phyloP scores from a whole-genome alignment of 176 grass and related monocot genomes.

The Phragmites australis region DNA sequence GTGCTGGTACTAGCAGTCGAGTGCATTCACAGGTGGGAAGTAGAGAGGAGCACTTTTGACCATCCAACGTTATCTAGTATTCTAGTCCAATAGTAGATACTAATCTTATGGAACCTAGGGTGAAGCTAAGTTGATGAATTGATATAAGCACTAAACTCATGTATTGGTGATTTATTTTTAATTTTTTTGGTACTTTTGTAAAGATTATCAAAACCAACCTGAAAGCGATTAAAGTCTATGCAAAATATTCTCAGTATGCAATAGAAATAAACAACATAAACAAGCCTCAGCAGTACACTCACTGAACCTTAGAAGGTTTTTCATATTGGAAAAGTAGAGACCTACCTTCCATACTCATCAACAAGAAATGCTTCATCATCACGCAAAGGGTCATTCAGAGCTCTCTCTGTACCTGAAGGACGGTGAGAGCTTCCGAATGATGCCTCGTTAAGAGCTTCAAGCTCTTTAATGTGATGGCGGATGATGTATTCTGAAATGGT shows the following conservation, averaged over 20 bases:
- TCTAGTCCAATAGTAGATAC: not conserved
- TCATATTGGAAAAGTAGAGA: slow-evolving; percentile 14
- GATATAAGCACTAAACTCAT: slow-evolving; percentile 24
- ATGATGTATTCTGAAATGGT: slow-evolving; percentile 87
- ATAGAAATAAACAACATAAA: slow-evolving; percentile 36
- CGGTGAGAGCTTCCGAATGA: slow-evolving; percentile 76
- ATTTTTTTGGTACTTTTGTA: not conserved
- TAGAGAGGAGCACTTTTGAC: not conserved
- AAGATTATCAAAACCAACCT: slow-evolving; percentile 6
- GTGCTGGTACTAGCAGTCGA: not conserved
- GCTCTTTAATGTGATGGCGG: slow-evolving; percentile 85
- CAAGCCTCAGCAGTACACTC: not conserved
- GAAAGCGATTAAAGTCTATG: not conserved
- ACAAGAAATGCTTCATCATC: slow-evolving; percentile 96
- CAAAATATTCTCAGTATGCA: slow-evolving; percentile 27
- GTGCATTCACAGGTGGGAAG: not conserved
- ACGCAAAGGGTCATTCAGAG: slow-evolving; percentile 88
- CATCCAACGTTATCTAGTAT: not conserved
- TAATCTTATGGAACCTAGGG: not conserved
- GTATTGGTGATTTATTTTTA: not conserved
- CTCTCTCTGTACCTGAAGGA: slow-evolving; percentile 75
- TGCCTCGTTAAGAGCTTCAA: slow-evolving; percentile 76
- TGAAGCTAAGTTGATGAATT: not conserved
- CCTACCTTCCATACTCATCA: slow-evolving; percentile 96
- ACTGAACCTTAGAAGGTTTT: slow-evolving; percentile 2